Evolutionary conservation across 768 basidiomycete genomes (phyloP), one percentile per base, ranked within the genome.

Genomic region (Rhizopogon rudus): DNA sequence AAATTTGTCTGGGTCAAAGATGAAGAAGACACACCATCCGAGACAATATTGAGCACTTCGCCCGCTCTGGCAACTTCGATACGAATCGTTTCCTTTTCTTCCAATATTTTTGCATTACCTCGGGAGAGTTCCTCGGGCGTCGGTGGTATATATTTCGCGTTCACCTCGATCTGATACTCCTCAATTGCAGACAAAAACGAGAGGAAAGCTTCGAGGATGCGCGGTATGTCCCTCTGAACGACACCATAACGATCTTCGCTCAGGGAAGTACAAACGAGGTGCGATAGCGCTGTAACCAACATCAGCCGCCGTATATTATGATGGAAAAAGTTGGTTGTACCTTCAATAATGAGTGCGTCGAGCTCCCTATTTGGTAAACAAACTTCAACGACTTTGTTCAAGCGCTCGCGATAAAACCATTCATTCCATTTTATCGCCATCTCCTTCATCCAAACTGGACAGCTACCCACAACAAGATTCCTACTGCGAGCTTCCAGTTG

Each of bases 221-320:
- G 84, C 0, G 91, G 87, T 17, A 92, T 89, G 64, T 94, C 93
- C 10, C 88, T 77, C 66, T 94, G 93, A 12, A 93, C 89, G 35
- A 86, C 81, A 20, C 92, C 92, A 63, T 86, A 93, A 17, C 79
- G 77, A 71, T 95, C 92, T 67, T 93, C 93, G 1, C 76, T 75
- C 13, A 94, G 71, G 4, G 92, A 93, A 0, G 85, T 82, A 56
- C 84, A 87, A 6, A 81, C 77, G 7, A 93, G 73, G 48, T 79
- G 77, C 1, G 87, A 80, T 3, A 94, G 74, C 5, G 82, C 91
- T 91, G 60, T 14, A 39, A 41, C 52, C 29, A 14, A 29, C 51
- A 28, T 31, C n/a, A 42, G 22, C 22, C 41, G 28, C 42, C 29
- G 40, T 42, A 44, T 31, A 22, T 17, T 7, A 12, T 20, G 20